A percentile compares a stretch with the other conserved stretches of the same genome.
phyloP scores from a whole-genome alignment of 2,329 filamentous ascomycete species.

The Colletotrichum sp. region DNA sequence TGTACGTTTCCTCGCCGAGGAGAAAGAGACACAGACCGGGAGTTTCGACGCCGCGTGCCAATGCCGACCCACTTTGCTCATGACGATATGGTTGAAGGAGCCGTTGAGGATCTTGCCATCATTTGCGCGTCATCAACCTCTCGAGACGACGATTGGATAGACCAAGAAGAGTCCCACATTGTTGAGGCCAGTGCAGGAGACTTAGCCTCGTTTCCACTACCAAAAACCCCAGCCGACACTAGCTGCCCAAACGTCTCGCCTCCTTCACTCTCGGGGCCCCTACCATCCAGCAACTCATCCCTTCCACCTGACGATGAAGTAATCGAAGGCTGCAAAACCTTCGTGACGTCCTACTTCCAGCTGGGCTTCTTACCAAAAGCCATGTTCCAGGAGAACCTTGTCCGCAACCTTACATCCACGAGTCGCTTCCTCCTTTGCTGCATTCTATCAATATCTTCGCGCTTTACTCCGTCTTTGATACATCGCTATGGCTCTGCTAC shows the following conservation, averaged over 20 bases:
- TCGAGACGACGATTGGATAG: not conserved
- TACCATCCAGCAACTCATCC: rapidly evolving
- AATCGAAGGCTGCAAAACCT: not conserved
- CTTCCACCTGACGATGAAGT: not conserved
- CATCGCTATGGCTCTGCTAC: not conserved
- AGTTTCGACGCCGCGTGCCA: not conserved
- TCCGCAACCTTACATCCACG: not conserved
- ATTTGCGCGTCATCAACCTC: not conserved
- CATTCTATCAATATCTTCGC: not conserved
- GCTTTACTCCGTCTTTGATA: not conserved
- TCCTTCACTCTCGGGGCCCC: not conserved
- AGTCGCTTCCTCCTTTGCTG: not conserved
- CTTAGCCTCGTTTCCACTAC: not conserved
- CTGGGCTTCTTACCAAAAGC: not conserved
- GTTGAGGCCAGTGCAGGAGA: not conserved
- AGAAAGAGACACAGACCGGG: not conserved
- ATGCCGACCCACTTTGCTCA: not conserved
- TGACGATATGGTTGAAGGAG: not conserved
- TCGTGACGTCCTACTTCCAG: not conserved
- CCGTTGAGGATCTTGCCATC: not conserved
- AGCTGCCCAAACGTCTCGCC: not conserved
- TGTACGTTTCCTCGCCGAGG: not conserved
- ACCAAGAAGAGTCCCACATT: not conserved
- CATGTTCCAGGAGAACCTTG: not conserved
- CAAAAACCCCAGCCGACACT: not conserved